Conservation (phyloP, 129 eudicot species). For the Saposhnikovia divaricata region DNA sequence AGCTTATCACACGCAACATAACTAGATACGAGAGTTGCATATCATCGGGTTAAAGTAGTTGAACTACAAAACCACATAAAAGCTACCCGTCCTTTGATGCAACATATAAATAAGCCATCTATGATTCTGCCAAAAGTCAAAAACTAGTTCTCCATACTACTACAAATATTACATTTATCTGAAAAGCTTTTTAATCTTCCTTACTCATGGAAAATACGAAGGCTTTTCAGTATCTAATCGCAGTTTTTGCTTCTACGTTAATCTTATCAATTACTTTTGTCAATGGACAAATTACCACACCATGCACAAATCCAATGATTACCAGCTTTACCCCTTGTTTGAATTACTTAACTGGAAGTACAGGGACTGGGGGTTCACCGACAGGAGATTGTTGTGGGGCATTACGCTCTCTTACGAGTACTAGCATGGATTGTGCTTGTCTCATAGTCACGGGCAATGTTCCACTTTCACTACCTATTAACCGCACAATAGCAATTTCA, state of each 20-base stretch:
- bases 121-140: too few relatives aligned
- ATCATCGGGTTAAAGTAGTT: conserved; percentile 37
- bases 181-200: background rate
- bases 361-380: conserved; percentile 50
- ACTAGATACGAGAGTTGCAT: background rate
- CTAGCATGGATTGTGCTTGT: conserved; percentile 57
- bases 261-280: conserved; percentile 17
- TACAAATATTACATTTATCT: too few relatives aligned
- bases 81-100: conserved; percentile 24
- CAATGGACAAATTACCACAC: conserved; percentile 51
- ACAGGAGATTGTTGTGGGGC: conserved; percentile 51
- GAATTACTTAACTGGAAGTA: conserved; percentile 59
- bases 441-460: conserved; percentile 69
- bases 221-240: background rate
- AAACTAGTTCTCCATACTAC: background rate
- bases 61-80: conserved; percentile 34
- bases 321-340: conserved; percentile 58
- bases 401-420: conserved; percentile 32
- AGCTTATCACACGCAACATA: background rate
- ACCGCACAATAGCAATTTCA: conserved; percentile 42
- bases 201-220: conserved; percentile 17
- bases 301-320: conserved; percentile 55
- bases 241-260: conserved; percentile 8
- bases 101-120: conserved; percentile 12
- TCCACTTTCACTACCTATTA: conserved; percentile 54